phyloP scores from a whole-genome alignment of 345 rosid species.

The Corchorus olitorius region DNA sequence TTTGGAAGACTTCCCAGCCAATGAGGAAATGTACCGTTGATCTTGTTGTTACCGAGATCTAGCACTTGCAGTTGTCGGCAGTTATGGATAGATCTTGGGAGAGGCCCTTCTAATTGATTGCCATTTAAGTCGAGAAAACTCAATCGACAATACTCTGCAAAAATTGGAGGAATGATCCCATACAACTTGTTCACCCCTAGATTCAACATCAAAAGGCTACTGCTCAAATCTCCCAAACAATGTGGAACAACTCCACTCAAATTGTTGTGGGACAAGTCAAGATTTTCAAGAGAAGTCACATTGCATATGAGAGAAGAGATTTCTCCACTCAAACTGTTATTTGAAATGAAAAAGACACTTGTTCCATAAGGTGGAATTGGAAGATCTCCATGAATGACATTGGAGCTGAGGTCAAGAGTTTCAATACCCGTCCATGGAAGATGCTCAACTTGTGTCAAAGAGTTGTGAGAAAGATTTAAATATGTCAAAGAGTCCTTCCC shows the following conservation, averaged over 20 bases:
- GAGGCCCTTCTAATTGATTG: constrained; percentile 26
- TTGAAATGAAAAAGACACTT: neutral
- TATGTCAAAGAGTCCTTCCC: neutral
- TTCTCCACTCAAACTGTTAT: neutral
- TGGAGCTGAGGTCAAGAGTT: constrained; percentile 22
- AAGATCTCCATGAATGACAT: constrained; percentile 23
- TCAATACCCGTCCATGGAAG: neutral
- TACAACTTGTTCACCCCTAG: constrained; percentile 21
- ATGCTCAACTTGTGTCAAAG: constrained; percentile 12
- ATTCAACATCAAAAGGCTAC: neutral
- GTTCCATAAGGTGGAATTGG: constrained; percentile 13
- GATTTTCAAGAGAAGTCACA: too few species aligned
- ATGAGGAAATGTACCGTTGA: constrained; percentile 29
- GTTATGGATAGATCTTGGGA: constrained; percentile 28
- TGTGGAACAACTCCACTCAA: constrained; percentile 28
- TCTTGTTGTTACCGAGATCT: constrained; percentile 32
- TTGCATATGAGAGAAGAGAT: too few species aligned
- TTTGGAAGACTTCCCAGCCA: constrained; percentile 31
- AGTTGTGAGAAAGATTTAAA: constrained; percentile 17
- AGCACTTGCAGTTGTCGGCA: constrained; percentile 33
- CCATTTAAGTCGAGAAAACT: constrained; percentile 20
- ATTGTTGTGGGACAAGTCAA: too few species aligned
- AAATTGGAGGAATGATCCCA: constrained; percentile 16
- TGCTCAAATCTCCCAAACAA: constrained; percentile 25
- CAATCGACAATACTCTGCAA: neutral